These are phyloP conservation scores for Phytophthora hibernalis DNA, from an alignment of 352 stramenopile genomes.

Conservation along the genomic window DNA sequence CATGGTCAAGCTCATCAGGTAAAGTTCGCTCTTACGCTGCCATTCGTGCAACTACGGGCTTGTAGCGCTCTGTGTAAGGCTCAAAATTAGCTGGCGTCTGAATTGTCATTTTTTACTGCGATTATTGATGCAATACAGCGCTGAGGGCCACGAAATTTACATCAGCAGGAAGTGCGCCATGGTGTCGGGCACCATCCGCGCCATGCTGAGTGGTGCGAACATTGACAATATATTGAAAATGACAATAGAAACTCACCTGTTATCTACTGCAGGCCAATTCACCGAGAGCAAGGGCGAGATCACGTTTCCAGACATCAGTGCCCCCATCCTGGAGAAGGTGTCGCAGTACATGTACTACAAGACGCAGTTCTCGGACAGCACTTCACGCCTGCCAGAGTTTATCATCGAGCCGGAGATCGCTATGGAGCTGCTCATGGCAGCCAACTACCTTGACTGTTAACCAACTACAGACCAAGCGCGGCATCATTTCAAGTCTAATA, in stretches of 20 bases:
- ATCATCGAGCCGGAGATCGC: slow-evolving; percentile 98
- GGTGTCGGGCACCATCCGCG: slow-evolving; percentile 96
- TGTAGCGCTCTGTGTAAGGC: slow-evolving; percentile 2
- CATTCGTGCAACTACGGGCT: neutral
- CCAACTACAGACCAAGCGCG: neutral
- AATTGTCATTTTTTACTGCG: slow-evolving; percentile 6
- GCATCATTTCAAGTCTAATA: slow-evolving; percentile 29
- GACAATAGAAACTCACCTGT: slow-evolving; percentile 6
- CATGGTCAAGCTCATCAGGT: slow-evolving; percentile 89
- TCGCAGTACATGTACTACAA: slow-evolving; percentile 99
- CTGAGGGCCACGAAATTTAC: slow-evolving; percentile 96
- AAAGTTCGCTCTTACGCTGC: neutral
- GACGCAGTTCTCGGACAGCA: slow-evolving; percentile 95
- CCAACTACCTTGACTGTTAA: slow-evolving; percentile 96
- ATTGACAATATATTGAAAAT: slow-evolving; percentile 6
- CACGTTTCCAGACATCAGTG: slow-evolving; percentile 96
- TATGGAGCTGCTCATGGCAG: slow-evolving; percentile 97
- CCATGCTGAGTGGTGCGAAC: slow-evolving; percentile 95
- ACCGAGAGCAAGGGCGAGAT: slow-evolving; percentile 96
- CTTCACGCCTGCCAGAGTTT: slow-evolving; percentile 97
- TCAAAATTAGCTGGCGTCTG: slow-evolving; percentile 4
- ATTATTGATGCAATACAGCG: slow-evolving; percentile 56
- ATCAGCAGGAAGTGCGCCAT: slow-evolving; percentile 94
- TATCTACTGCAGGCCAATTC: slow-evolving; percentile 76
- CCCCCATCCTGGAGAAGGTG: slow-evolving; percentile 97